These are phyloP conservation scores for Fusarium brachygibbosum DNA, from an alignment of 2,329 filamentous ascomycete species.

Conservation along the genomic window DNA sequence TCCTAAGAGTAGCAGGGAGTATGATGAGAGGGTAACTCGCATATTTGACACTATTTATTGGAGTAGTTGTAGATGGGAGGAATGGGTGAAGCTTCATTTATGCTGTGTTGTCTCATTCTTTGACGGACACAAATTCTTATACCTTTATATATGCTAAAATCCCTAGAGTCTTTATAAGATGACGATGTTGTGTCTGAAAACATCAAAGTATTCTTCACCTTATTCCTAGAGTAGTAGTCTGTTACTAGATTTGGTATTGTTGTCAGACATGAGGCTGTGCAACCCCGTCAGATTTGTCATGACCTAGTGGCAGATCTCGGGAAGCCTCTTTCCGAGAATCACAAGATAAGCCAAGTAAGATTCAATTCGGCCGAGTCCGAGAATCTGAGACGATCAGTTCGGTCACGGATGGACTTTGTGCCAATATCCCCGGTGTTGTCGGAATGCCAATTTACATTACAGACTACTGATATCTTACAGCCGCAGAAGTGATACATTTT, in stretches of 20 bases:
- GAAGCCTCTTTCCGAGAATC: not conserved
- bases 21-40: not conserved
- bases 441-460: not conserved
- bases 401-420: not conserved
- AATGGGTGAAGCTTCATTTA: no score
- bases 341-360: not conserved
- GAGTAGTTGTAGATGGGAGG: no score
- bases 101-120: no score
- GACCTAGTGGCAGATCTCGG: not conserved
- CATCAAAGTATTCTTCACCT: no score
- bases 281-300: not conserved
- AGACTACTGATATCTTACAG: no score
- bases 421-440: not conserved
- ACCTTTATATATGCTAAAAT: not conserved
- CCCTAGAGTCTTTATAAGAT: no score
- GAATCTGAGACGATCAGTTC: not conserved
- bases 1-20: rapidly evolving
- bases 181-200: no score
- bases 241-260: not conserved
- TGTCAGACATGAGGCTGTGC: not conserved
- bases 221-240: not conserved
- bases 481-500: not conserved
- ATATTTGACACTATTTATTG: not conserved
- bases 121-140: not conserved
- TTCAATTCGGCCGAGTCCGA: not conserved